Base-by-base conservation (phyloP, 225 moss, liverwort and hornwort species). In the Asterella californica region DNA sequence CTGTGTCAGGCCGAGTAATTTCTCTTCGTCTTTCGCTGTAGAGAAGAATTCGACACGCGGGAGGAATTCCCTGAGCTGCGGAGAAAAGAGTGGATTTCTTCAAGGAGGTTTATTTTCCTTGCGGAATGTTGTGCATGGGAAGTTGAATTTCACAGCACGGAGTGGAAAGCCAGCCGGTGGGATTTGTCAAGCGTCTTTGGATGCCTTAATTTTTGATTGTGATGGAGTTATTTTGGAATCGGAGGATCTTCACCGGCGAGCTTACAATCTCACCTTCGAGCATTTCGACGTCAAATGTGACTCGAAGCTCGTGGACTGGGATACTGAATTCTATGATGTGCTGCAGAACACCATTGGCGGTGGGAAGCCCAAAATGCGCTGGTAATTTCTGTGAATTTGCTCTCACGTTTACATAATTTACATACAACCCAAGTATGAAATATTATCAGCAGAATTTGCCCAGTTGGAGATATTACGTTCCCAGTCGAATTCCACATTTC, bases 171-270 rank as follows among this genome's bases (percentile, higher is more conserved):
- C 49, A 30, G 64, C 50, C 21, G 70, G 10, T 11, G 80, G 62
- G 38, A 27, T 65, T 33, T 72, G 48, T 21, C 74, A 36, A 48
- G 85, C 83, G 85, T 57, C 90, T 73, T 79, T 97, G 37, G 95
- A 99, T 78, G 94, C 95, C 48, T 10, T 99, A 55, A 92, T 99
- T 32, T 95, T 99, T 63, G 99, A 99, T 78, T 99, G 95, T 70
- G 95, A 99, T 81, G 99, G 95, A 6, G 99, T 99, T 47, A 99
- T 99, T 79, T 78, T 99, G 87, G 99, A 99, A 83, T 99, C 99
- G 11, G 99, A 99, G 83, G 92, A 99, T 81, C 65, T 99, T 30
- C 99, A 99, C 75, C 89, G 99, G 34, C 83, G 79, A 33, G 95
- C 99, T 17, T 99, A 95, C 83, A 99, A 99, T 85, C 92, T 93